Evolutionary conservation across 2,329 filamentous ascomycete species (phyloP), one percentile per base, ranked within the genome.

Genomic region (Talaromyces sp.): DNA sequence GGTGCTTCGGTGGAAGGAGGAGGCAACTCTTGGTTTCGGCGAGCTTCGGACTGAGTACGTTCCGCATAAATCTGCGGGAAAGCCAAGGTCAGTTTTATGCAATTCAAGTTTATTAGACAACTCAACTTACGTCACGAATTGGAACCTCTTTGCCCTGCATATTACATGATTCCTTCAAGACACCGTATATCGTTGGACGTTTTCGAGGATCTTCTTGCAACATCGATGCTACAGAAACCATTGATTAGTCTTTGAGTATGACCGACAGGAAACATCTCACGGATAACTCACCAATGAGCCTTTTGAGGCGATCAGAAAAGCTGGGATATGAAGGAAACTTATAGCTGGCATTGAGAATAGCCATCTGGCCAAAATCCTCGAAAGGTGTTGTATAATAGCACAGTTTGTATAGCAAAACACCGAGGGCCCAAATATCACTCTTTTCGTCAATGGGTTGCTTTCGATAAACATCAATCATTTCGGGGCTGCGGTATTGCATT

Each of bases 351-450:
- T 98, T 98, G 67, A 99, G 81, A 69, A 99, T 99, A 13, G 95
- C 95, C 82, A 98, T 91, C 80, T 97, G 94, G 31, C 95, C 95
- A 74, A 97, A 93, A 69, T 98, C 94, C 79, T 99, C 95, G 73
- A 99, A 99, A 0, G 95, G 95, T 6, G 95, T 99, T 1, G 95
- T 99, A 79, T 99, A 99, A 79, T 98, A 99, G 82, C 95, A 99
- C 67, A 99, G 84, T 83, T 99, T 99, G 83, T 99, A 99, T 63
- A 99, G 80, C 66, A 99, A 82, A 49, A 99, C 95, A 5, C 95
- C 95, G 67, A 99, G 81, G 0, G 95, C 95, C 95, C 93, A 99
- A 35, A 99, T 97, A 77, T 99, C 95, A 58, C 93, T 96, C 82
- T 99, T 99, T 81, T 99, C 95, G 74, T 99, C 92, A 74, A 99